Evolutionary conservation across 2,329 filamentous ascomycete genomes (phyloP), one percentile per base, ranked within the genome.

Genomic region (Cladosporium sp.): DNA sequence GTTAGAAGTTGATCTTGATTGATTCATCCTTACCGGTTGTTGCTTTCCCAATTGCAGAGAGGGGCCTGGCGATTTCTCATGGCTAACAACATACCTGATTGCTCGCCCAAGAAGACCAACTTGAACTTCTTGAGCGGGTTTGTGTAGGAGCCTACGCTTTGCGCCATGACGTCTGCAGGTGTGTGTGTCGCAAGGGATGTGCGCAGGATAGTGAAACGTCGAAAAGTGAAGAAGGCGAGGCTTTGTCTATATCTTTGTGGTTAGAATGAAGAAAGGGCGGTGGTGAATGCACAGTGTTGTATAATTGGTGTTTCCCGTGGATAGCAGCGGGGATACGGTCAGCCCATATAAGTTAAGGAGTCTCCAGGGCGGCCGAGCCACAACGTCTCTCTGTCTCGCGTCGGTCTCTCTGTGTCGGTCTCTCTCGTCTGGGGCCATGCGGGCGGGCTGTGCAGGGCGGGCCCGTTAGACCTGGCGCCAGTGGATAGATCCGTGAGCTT

Each of bases 61-160:
- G n/a, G n/a, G n/a, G n/a, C n/a, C n/a, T n/a, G n/a, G n/a, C n/a
- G n/a, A n/a, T n/a, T n/a, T n/a, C n/a, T n/a, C n/a, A n/a, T n/a
- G n/a, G n/a, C n/a, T n/a, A 39, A 7, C 5, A 8, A 4, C 41
- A 17, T 89, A 96, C 92, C 93, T 72, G 92, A 97, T 75, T 99
- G 93, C 76, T 99, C 93, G 68, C 93, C 93, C 57, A 99, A 77
- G 73, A 99, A 99, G 61, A 99, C 93, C 73, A 99, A 77, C 91
- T 99, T 99, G 86, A 97, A 99, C 75, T 99, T 99, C 88, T 99
- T 99, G 76, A 99, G 79, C 66, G 93, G 93, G 79, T 97, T 97
- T 72, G 95, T 96, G 80, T 97, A 99, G 59, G 88, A 89, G 72
- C 87, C 88, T 67, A 84, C 85, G 53, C 73, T 74, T 63, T 89